Base-by-base conservation (phyloP, 2,329 filamentous ascomycete genomes). In the Claviceps pazoutovae region DNA sequence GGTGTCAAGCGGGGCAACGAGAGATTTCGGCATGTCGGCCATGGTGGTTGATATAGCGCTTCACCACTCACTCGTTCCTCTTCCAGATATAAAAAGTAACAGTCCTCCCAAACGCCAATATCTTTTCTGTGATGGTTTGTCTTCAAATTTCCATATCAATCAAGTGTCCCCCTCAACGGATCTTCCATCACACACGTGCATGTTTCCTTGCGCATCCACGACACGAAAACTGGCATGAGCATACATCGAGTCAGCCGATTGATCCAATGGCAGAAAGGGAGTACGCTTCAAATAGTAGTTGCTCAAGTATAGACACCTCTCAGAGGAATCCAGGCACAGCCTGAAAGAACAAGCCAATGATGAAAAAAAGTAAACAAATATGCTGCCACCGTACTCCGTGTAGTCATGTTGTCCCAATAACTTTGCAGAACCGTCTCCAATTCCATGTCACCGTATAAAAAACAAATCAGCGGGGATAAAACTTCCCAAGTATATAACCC, bases 41-140 rank as follows among this genome's bases (percentile, higher is more conserved):
- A 11, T 34, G 30, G 30, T 34, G 30, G 8, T 34, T 34, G 9
- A 11, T 11, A 34, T 34, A 9, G 30, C 30, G 9, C 30, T 34
- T 46, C 43, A 23, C 9, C 34, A 14, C 37, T 42, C 17, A 44
- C 17, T n/a, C 14, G 19, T 37, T 34, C 42, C 16, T 30, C 42
- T 46, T 30, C 17, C 23, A 21, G 9, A 9, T 16, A n/a, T 23
- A 34, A 26, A 11, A 34, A 45, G 17, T 17, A 30, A 50, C 7
- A 36, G 5, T 38, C 23, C 34, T 38, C 14, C 21, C 34, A 37
- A 34, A 17, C 38, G 48, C 23, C 51, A 23, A 34, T 34, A 21
- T 30, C 30, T 44, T 44, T 45, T 48, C 19, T 53, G 44, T 47
- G 17, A 26, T 48, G 43, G 50, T 37, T 50, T 39, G 17, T 50